Evolutionary conservation across 2,329 filamentous ascomycete genomes (phyloP).

Genomic region (Pseudonectria buxi): DNA sequence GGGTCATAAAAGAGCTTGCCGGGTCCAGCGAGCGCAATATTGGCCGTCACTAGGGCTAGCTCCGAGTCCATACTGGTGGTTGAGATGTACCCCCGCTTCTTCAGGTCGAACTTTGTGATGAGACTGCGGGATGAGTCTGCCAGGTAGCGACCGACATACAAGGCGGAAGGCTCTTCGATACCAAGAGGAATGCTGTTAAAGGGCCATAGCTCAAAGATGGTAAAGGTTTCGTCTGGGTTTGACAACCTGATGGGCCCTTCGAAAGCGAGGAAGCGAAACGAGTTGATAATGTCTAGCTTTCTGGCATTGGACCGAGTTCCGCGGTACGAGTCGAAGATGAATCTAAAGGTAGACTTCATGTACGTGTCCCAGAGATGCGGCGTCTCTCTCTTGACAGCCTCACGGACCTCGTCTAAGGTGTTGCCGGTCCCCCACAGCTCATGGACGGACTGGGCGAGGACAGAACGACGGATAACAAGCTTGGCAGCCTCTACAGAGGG

Average conservation of each 20-base stretch:
- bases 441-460: slow-evolving; percentile 77
- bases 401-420: slow-evolving; percentile 62
- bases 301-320: slow-evolving; percentile 57
- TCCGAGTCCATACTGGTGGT: slow-evolving; percentile 98
- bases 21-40: slow-evolving; percentile 74
- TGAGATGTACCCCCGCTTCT: slow-evolving; percentile 88
- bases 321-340: slow-evolving; percentile 76
- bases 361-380: slow-evolving; percentile 62
- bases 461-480: slow-evolving; percentile 64
- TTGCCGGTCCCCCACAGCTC: slow-evolving; percentile 77
- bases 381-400: slow-evolving; percentile 52
- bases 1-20: slow-evolving; percentile 90
- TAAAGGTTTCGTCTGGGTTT: slow-evolving; percentile 66
- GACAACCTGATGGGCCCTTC: slow-evolving; percentile 72
- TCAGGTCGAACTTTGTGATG: slow-evolving; percentile 73
- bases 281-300: slow-evolving; percentile 72
- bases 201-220: slow-evolving; percentile 76
- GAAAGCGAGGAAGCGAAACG: slow-evolving; percentile 72
- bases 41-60: slow-evolving; percentile 83
- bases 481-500: slow-evolving; percentile 58
- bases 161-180: slow-evolving; percentile 45
- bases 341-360: slow-evolving; percentile 65
- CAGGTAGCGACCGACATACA: slow-evolving; percentile 69
- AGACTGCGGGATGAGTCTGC: slow-evolving; percentile 60
- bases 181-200: slow-evolving; percentile 43